Conservation (phyloP, 805 yeast genomes). For the Candida andamanensis region DNA sequence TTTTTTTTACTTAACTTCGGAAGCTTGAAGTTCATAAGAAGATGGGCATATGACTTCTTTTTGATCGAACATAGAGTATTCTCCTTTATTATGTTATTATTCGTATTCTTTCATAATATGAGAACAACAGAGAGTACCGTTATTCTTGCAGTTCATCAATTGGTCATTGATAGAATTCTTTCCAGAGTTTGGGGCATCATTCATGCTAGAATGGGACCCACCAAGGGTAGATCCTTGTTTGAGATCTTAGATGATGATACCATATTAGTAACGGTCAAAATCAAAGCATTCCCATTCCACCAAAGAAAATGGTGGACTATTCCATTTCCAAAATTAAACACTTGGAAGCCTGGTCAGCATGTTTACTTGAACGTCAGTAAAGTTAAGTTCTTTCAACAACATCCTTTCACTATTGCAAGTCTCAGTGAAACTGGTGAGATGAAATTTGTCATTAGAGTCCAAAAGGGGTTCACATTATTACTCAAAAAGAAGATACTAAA, state of each 20-base stretch:
- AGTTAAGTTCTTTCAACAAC: conserved; percentile 35
- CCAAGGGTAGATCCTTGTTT: conserved; percentile 33
- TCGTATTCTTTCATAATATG: conserved; percentile 37
- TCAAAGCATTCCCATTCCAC: conserved; percentile 15
- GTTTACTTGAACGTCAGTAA: conserved; percentile 36
- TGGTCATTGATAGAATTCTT: conserved; percentile 38
- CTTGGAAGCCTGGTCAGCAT: conserved; percentile 48
- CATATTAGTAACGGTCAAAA: conserved; percentile 33
- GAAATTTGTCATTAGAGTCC: conserved; percentile 34
- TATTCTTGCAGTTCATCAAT: conserved; percentile 36
- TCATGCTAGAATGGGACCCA: conserved; percentile 32
- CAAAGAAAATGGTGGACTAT: conserved; percentile 21
- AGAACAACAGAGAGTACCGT: conserved; percentile 27
- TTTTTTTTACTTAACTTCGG: conserved; percentile 34
- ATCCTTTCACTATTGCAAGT: conserved; percentile 45
- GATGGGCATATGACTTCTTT: conserved; percentile 39
- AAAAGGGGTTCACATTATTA: conserved; percentile 40
- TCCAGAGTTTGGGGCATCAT: conserved; percentile 23
- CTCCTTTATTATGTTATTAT: conserved; percentile 37
- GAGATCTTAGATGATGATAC: conserved; percentile 39
- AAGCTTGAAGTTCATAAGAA: conserved; percentile 30
- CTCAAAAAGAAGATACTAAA: conserved; percentile 23
- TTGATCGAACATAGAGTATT: conserved; percentile 39
- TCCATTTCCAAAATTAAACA: conserved; percentile 31
- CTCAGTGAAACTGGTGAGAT: conserved; percentile 34